phyloP scores from a whole-genome alignment of 202 grass and related monocot species.

The Sporobolus alterniflorus region DNA sequence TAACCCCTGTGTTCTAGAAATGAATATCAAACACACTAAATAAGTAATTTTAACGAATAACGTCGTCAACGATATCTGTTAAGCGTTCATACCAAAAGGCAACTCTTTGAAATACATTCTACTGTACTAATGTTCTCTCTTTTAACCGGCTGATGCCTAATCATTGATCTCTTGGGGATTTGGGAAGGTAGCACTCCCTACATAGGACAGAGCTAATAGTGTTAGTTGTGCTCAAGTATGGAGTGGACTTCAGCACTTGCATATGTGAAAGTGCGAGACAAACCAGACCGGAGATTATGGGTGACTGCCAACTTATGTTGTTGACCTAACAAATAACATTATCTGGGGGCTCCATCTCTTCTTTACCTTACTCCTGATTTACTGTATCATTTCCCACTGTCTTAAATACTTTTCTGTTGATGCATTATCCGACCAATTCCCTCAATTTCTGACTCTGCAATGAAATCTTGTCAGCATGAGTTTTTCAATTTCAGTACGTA shows the following conservation, averaged over 20 bases:
- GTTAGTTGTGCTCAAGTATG: not conserved
- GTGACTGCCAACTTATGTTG: constrained; percentile 23
- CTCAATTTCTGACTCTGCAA: constrained; percentile 18
- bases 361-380: constrained; percentile 6
- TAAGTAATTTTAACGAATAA: no score
- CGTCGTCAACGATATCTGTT: not conserved
- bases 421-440: not conserved
- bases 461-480: not conserved
- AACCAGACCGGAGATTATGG: constrained; percentile 17
- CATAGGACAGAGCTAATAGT: not conserved
- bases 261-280: constrained; percentile 18
- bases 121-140: no score
- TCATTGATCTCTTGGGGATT: not conserved
- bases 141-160: not conserved
- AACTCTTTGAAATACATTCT: not conserved
- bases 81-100: not conserved
- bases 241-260: constrained; percentile 14
- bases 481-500: constrained; percentile 1
- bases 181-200: not conserved
- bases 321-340: constrained; percentile 28
- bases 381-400: not conserved
- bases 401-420: not conserved
- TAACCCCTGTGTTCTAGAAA: no score
- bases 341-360: not conserved
- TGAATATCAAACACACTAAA: no score